Base-by-base conservation (phyloP, 805 yeast genomes). In the Komagataella pastoris region DNA sequence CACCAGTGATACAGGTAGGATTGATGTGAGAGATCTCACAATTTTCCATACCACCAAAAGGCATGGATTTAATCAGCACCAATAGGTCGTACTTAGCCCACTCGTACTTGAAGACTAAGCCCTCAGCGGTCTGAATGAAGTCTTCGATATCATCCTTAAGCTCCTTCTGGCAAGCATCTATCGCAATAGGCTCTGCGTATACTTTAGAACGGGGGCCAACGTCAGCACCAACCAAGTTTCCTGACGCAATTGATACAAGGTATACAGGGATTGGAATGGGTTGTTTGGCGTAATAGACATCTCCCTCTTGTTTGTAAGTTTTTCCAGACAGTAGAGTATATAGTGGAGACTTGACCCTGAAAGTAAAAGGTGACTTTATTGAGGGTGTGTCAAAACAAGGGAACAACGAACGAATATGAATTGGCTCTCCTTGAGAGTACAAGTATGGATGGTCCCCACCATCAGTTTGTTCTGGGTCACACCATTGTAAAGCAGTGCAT, bases 31-130 rank as follows among this genome's bases (percentile, higher is more conserved):
- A 88, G 65, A 88, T 80, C 61, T 88, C 88, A 54, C 96, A 95
- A 61, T 88, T 87, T 68, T 89, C 96, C 96, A 89, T 89, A 51
- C 97, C 97, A 55, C 96, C 96, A 60, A 86, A 89, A 2, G 96
- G 95, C 68, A 79, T 76, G 6, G 80, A 78, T 51, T 82, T 76
- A 2, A 95, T 96, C 56, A 88, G 77, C 36, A 89, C 81, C 46
- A 89, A 72, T 30, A 88, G 85, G 61, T 88, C 90, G 64, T 84
- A 89, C 44, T 80, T 81, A 53, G 78, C 75, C 96, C 96, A 89
- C 61, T 87, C 93, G 65, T 89, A 89, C 2, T 80, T 77, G 61
- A 83, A 87, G 17, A 87, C 82, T 47, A 87, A 69, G 23, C 74
- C 69, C 65, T 89, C 97, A 7, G 96, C 95, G 17, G 85, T 76